Conservation (phyloP, 306 rosid genomes). For the Ormosia semicastrata region DNA sequence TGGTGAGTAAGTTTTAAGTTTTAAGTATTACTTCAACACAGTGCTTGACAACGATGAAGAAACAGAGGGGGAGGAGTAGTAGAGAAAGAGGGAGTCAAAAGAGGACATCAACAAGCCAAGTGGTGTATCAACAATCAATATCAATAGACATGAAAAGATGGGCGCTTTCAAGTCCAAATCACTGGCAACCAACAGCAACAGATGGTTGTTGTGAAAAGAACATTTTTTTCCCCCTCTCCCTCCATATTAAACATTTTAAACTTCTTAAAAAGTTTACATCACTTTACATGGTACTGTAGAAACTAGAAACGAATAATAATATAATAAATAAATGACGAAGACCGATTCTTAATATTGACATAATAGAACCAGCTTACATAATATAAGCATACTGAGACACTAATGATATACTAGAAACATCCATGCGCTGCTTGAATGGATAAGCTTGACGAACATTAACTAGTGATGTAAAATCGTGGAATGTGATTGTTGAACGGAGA, state of each 20-base stretch:
- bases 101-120: constrained; percentile 65
- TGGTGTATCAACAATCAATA: constrained; percentile 97
- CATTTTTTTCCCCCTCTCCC: constrained; percentile 21
- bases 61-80: constrained; percentile 11
- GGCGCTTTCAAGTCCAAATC: constrained; percentile 97
- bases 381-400: constrained; percentile 10
- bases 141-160: constrained; percentile 99
- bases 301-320: background rate
- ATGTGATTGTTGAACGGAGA: constrained; percentile 42
- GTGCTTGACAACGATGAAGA: constrained; percentile 57
- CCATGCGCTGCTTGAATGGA: constrained; percentile 35
- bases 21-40: constrained; percentile 31
- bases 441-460: constrained; percentile 44
- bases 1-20: background rate
- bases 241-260: background rate
- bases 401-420: constrained; percentile 7
- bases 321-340: background rate
- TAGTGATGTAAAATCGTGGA: constrained; percentile 80
- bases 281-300: background rate
- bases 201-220: constrained; percentile 65
- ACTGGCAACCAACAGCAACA: constrained; percentile 94
- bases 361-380: constrained; percentile 9
- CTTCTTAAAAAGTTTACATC: constrained; percentile 9
- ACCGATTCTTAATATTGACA: constrained; percentile 2
- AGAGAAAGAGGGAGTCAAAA: constrained; percentile 63